phyloP scores from a whole-genome alignment of 306 rosid genomes.

The Oemleria cerasiformis region DNA sequence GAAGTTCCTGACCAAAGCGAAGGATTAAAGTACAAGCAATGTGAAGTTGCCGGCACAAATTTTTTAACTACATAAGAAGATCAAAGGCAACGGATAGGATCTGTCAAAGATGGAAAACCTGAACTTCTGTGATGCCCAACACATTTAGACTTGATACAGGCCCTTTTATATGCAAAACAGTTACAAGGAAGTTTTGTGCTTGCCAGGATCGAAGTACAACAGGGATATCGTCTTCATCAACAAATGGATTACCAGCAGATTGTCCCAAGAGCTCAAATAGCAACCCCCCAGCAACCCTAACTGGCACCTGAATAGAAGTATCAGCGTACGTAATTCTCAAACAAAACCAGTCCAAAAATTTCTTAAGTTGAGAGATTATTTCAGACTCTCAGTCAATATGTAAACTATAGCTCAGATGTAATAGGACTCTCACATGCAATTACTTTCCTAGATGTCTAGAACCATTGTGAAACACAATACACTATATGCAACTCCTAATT shows the following conservation, averaged over 20 bases:
- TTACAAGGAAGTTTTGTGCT: constrained; percentile 80
- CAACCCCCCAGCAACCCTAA: constrained; percentile 92
- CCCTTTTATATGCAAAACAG: constrained; percentile 81
- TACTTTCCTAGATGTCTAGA: background rate
- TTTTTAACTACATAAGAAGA: constrained; percentile 13
- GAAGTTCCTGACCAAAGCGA: constrained; percentile 66
- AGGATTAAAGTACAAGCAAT: constrained; percentile 1
- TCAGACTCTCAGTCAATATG: background rate
- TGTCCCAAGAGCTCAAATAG: constrained; percentile 96
- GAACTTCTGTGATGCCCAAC: constrained; percentile 88
- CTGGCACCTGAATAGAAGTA: constrained; percentile 66
- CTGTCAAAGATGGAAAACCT: constrained; percentile 53
- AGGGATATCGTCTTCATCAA: constrained; percentile 86
- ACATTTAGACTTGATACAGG: constrained; percentile 51
- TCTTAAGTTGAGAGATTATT: background rate
- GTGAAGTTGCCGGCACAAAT: constrained; percentile 6
- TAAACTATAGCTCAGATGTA: background rate
- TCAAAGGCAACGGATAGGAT: constrained; percentile 18
- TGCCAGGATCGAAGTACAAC: constrained; percentile 95
- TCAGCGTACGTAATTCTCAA: background rate
- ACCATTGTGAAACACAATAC: too few relatives aligned
- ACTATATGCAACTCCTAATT: too few relatives aligned
- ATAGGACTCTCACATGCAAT: background rate
- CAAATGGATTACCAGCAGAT: constrained; percentile 81
- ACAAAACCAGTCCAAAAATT: background rate